phyloP scores from a whole-genome alignment of 371 early-diverging fungal genomes.

The Mucor ambiguus region DNA sequence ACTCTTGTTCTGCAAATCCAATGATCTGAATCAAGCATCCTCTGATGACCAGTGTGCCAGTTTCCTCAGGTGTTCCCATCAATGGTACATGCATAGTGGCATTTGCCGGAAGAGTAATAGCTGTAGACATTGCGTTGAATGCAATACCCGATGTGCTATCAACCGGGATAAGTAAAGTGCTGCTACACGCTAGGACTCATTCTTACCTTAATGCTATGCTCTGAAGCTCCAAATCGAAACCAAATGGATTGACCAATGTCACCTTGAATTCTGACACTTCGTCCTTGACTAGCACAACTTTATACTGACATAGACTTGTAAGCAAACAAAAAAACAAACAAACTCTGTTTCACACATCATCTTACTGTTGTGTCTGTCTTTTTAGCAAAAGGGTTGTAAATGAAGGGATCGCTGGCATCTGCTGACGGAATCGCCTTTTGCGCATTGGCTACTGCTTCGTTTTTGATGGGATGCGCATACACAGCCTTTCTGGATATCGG shows the following conservation, averaged over 20 bases:
- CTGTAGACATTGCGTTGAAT: conserved; percentile 59
- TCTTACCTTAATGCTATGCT: conserved; percentile 62
- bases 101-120: conserved; percentile 71
- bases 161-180: neutral
- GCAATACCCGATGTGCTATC: conserved; percentile 63
- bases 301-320: conserved; percentile 20
- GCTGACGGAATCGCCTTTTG: neutral
- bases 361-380: conserved; percentile 47
- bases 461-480: conserved; percentile 20
- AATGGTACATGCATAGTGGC: conserved; percentile 60
- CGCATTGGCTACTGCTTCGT: neutral
- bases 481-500: conserved; percentile 48
- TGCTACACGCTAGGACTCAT: no score
- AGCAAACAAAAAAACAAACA: no score
- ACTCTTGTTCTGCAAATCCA: conserved; percentile 75
- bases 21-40: conserved; percentile 72
- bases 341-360: neutral
- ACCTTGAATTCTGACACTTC: conserved; percentile 75
- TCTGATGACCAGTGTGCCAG: conserved; percentile 64
- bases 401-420: conserved; percentile 61
- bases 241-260: conserved; percentile 75
- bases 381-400: conserved; percentile 76
- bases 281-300: conserved; percentile 58
- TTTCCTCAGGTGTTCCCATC: conserved; percentile 61
- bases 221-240: conserved; percentile 78